Conservation (phyloP, 2,329 filamentous ascomycete species). For the Zymoseptoria brevis region DNA sequence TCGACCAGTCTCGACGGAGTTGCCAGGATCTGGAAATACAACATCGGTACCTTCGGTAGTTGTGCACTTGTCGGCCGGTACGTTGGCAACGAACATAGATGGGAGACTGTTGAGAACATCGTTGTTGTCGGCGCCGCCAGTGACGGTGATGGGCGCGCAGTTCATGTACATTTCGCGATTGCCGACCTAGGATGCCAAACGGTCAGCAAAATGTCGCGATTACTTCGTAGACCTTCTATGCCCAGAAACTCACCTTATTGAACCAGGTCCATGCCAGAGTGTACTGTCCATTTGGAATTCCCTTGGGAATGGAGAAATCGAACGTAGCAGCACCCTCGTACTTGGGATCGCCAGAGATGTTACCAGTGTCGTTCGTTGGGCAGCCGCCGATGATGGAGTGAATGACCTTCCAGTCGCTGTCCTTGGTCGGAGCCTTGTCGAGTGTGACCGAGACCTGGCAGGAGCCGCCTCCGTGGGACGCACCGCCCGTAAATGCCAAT, state of each 20-base stretch:
- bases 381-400: constrained; percentile 82
- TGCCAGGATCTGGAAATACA: constrained; percentile 55
- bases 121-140: constrained; percentile 36
- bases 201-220: too few relatives aligned
- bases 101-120: constrained; percentile 54
- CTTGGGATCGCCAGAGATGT: constrained; percentile 18
- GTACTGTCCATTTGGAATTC: constrained; percentile 67
- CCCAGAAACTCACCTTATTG: constrained; percentile 67
- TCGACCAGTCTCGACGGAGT: constrained; percentile 8
- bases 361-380: constrained; percentile 55
- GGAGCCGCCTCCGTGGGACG: constrained; percentile 80
- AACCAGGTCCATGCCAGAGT: constrained; percentile 91
- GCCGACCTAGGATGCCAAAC: constrained; percentile 28
- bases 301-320: constrained; percentile 61
- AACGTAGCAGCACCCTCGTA: constrained; percentile 45
- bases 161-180: constrained; percentile 98
- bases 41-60: constrained; percentile 49
- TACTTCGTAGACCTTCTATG: too few relatives aligned
- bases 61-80: constrained; percentile 37
- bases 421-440: constrained; percentile 61
- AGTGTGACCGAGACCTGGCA: constrained; percentile 81
- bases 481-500: constrained; percentile 62
- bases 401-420: constrained; percentile 77
- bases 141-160: constrained; percentile 67
- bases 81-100: constrained; percentile 62